Percentiles rank a stretch among this genome's conserved stretches.
Conservation (phyloP, 306 rosid genomes). For the Prunus armeniaca region DNA sequence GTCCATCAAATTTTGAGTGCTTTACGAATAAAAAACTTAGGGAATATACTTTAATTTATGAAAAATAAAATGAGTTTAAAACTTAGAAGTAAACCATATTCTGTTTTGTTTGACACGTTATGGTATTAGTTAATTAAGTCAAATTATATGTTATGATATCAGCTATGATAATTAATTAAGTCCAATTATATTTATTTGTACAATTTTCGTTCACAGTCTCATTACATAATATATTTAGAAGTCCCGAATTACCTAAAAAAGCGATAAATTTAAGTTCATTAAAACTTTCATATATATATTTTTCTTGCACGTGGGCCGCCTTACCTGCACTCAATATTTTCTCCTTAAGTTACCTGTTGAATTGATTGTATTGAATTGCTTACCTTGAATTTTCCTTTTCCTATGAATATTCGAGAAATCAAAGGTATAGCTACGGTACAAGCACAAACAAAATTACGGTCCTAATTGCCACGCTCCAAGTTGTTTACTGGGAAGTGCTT, state of each 20-base stretch:
- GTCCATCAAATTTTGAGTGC: not conserved
- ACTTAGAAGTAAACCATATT: too few relatives aligned
- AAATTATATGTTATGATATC: not conserved
- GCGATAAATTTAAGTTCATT: not conserved
- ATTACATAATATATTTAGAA: not conserved
- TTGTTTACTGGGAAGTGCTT: not conserved
- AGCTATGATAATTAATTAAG: too few relatives aligned
- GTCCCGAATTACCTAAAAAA: not conserved
- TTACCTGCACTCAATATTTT: constrained; percentile 1
- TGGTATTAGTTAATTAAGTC: not conserved
- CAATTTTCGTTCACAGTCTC: not conserved
- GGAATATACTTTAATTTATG: not conserved
- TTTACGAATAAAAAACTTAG: not conserved
- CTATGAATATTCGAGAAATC: not conserved
- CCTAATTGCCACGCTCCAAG: not conserved
- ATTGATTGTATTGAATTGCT: constrained; percentile 5
- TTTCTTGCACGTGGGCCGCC: constrained; percentile 43
- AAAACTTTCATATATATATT: constrained; percentile 3
- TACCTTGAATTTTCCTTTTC: not conserved
- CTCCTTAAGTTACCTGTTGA: constrained; percentile 20
- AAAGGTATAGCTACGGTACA: not conserved
- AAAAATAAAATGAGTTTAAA: not conserved
- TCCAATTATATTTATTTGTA: not conserved
- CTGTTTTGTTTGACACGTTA: not conserved
- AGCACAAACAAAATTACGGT: not conserved